Base-by-base conservation (phyloP, 345 rosid genomes). In the Passiflora organensis region DNA sequence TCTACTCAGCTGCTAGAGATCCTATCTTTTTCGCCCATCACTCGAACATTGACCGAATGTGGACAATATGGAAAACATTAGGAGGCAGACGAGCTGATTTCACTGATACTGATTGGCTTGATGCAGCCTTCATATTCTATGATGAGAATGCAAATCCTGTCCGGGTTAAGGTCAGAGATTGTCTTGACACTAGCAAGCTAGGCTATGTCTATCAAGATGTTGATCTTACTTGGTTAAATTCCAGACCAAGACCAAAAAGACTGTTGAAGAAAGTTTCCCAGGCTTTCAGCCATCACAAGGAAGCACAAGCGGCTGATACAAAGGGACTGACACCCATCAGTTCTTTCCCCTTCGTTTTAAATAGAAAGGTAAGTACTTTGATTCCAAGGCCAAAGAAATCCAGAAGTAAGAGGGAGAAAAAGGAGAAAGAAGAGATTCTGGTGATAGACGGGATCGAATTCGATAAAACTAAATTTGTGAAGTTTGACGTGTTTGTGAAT, bases 11-110 rank as follows among this genome's bases (percentile, higher is more conserved):
- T 0, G 91, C 43, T 0, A 74, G 83, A 50, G 91, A 81, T 53
- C 91, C 91, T 0, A 52, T 84, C 37, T 84, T 84, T 65, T 81
- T 25, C 17, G 58, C 74, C 22, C 91, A 81, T 61, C 91, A 84
- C 53, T 51, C 81, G 1, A 84, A 84, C 14, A 58, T 79, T 1
- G 91, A 84, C 56, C 77, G 87, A 6, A 57, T 79, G 82, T 81
- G 87, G 91, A 48, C 65, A 2, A 1, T 84, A 15, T 84, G 87
- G 91, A 81, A 76, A 46, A 70, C 76, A 4, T 43, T 84, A 14
- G 85, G 85, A 43, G 85, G 83, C 19, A 66, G 41, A 19, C 48
- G 83, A 48, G 65, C 15, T 0, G 77, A 81, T 23, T 69, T 77
- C 61, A 65, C 68, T 0, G 83, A 79, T 46, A 53, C 77, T 0